A percentile compares a stretch with the other conserved stretches of the same genome.
Conservation (phyloP, 352 stramenopile species). For the Phytophthora pseudosyringae region DNA sequence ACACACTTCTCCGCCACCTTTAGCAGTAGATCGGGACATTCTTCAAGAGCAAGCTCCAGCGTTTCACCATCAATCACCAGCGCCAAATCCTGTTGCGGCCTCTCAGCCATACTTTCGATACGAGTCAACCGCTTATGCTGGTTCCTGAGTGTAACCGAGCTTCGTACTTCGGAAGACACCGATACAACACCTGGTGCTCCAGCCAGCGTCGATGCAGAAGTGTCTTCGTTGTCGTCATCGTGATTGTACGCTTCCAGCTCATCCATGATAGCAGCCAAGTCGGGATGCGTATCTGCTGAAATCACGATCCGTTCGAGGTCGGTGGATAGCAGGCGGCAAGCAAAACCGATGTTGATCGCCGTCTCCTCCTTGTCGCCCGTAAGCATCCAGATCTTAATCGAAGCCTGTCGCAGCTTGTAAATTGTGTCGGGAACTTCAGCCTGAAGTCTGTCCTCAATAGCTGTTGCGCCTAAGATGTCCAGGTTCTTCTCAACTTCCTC, state of each 20-base stretch:
- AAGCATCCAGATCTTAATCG: constrained; percentile 96
- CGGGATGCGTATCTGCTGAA: constrained; percentile 75
- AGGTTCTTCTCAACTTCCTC: constrained; percentile 90
- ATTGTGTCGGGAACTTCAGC: constrained; percentile 93
- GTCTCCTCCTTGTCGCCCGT: constrained; percentile 96
- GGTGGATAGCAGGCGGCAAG: constrained; percentile 88
- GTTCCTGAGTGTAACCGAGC: constrained; percentile 16
- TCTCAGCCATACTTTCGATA: constrained; percentile 69
- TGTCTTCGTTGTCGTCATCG: constrained; percentile 34
- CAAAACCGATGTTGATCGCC: constrained; percentile 97
- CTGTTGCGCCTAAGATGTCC: constrained; percentile 90
- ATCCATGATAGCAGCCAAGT: constrained; percentile 65
- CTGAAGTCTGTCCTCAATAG: constrained; percentile 95
- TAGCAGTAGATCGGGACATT: constrained; percentile 75
- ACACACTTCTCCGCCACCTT: constrained; percentile 85
- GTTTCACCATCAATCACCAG: constrained; percentile 88
- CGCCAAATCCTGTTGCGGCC: constrained; percentile 54
- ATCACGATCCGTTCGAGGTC: constrained; percentile 93
- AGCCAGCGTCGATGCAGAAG: constrained; percentile 23
- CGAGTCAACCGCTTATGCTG: constrained; percentile 53
- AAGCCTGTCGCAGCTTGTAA: constrained; percentile 89
- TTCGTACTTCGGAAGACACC: constrained; percentile 20
- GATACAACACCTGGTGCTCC: constrained; percentile 5
- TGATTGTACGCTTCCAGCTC: constrained; percentile 64
- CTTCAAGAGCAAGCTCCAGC: constrained; percentile 75